Percentiles rank a stretch among this genome's conserved stretches.
phyloP scores from a whole-genome alignment of 441 rosid genomes.

The Euphorbia neoarborescens region DNA sequence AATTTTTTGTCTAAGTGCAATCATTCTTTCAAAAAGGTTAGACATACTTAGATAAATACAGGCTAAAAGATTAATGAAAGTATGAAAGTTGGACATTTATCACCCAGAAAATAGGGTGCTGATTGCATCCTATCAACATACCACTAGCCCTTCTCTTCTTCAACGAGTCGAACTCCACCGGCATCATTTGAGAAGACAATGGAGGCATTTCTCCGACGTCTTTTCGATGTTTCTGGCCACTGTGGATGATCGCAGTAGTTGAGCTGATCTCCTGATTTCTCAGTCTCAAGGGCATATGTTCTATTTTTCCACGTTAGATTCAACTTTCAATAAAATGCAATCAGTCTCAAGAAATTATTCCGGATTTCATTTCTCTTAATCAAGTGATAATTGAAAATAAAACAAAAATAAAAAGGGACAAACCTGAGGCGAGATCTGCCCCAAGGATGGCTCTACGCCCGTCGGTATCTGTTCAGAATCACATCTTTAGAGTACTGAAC shows the following conservation, averaged over 20 bases:
- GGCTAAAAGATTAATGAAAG: no score
- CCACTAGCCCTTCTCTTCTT: conserved; percentile 61
- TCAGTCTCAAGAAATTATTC: background rate
- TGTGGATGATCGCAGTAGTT: conserved; percentile 16
- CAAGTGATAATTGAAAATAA: background rate
- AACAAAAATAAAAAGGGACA: background rate
- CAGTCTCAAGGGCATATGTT: no score
- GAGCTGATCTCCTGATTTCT: conserved; percentile 36
- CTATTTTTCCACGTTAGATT: background rate
- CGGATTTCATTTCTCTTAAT: background rate
- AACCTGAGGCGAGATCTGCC: conserved; percentile 88
- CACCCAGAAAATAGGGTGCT: no score
- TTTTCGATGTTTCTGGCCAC: conserved; percentile 27
- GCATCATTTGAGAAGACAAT: conserved; percentile 20
- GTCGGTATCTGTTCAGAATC: conserved; percentile 65
- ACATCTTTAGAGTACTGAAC: conserved; percentile 75
- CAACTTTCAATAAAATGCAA: background rate
- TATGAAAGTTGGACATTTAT: no score
- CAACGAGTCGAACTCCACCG: conserved; percentile 38
- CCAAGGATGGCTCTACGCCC: conserved; percentile 93
- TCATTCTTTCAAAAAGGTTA: no score
- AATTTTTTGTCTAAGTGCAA: no score
- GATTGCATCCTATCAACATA: no score
- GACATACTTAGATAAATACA: no score
- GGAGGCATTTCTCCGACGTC: conserved; percentile 23